Conservation (phyloP, 2,329 filamentous ascomycete genomes). For the Phaeoacremonium minimum region DNA sequence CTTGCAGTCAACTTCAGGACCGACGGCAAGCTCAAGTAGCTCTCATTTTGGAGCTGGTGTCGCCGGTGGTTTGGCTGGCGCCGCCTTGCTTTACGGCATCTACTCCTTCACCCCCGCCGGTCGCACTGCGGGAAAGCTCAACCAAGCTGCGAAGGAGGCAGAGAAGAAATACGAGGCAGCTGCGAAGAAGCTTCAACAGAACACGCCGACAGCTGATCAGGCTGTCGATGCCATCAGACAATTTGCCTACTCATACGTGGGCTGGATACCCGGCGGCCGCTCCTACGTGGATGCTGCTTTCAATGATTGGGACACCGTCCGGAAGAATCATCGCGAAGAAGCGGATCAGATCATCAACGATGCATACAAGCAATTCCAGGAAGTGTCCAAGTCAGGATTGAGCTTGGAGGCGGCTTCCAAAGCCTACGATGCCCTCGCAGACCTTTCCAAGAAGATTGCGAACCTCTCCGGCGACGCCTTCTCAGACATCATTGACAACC, state of each 20-base stretch:
- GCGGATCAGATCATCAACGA: conserved; percentile 65
- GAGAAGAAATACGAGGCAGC: conserved; percentile 57
- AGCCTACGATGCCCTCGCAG: conserved; percentile 58
- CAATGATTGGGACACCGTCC: conserved; percentile 64
- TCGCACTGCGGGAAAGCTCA: no score
- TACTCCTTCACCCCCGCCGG: no score
- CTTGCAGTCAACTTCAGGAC: no score
- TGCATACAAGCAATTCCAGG: conserved; percentile 63
- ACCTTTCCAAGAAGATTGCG: conserved; percentile 55
- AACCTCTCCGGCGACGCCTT: conserved; percentile 59
- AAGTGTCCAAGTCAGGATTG: conserved; percentile 54
- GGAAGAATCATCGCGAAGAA: conserved; percentile 63
- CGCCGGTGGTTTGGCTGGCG: no score
- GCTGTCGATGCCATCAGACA: conserved; percentile 62
- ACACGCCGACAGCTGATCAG: conserved; percentile 62
- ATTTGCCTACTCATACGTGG: conserved; percentile 64
- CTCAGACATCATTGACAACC: conserved; percentile 65
- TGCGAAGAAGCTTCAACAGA: conserved; percentile 55
- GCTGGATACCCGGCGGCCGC: conserved; percentile 67
- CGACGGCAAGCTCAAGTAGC: no score
- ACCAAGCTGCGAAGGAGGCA: conserved; percentile 52
- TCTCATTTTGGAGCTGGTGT: no score
- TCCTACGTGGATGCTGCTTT: conserved; percentile 67
- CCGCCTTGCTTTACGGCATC: no score
- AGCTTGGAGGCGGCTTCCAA: conserved; percentile 58